These are phyloP conservation scores for Annulohypoxylon nitens DNA, from an alignment of 495 filamentous ascomycete genomes.

Conservation along the genomic window DNA sequence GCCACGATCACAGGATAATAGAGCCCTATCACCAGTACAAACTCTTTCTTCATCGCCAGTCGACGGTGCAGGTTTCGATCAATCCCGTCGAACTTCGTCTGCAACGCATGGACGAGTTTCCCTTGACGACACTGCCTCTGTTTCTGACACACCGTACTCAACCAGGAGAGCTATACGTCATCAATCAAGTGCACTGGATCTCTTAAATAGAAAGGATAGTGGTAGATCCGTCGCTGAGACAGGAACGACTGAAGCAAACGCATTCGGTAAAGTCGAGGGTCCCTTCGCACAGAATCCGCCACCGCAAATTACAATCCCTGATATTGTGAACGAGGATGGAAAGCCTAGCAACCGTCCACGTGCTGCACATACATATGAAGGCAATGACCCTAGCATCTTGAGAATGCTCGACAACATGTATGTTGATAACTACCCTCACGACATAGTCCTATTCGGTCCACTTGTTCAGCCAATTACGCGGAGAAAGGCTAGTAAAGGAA, in stretches of 20 bases:
- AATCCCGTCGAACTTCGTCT: conserved; percentile 50
- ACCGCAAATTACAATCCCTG: conserved; percentile 46
- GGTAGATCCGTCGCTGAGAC: conserved; percentile 87
- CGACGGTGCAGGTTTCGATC: conserved; percentile 44
- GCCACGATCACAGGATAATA: conserved; percentile 53
- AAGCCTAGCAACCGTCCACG: conserved; percentile 52
- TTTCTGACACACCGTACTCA: conserved; percentile 58
- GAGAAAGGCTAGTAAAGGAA: conserved; percentile 69
- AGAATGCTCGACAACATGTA: conserved; percentile 90
- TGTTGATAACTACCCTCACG: conserved; percentile 88
- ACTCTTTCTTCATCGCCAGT: conserved; percentile 42
- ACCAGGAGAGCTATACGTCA: conserved; percentile 63
- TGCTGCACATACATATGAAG: conserved; percentile 79
- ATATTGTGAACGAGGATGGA: conserved; percentile 50
- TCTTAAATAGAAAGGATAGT: conserved; percentile 82
- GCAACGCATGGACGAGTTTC: conserved; percentile 43
- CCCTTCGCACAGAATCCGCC: conserved; percentile 65
- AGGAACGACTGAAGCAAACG: conserved; percentile 80
- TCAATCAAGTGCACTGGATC: conserved; percentile 83
- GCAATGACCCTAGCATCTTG: conserved; percentile 88
- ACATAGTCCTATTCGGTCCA: conserved; percentile 83
- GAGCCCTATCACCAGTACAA: conserved; percentile 47
- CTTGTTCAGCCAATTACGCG: conserved; percentile 78
- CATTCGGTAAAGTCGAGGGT: conserved; percentile 86
- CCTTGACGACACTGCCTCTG: conserved; percentile 52